Evolutionary conservation across 208 protist species (phyloP).

Genomic region (Crithidia sp.): DNA sequence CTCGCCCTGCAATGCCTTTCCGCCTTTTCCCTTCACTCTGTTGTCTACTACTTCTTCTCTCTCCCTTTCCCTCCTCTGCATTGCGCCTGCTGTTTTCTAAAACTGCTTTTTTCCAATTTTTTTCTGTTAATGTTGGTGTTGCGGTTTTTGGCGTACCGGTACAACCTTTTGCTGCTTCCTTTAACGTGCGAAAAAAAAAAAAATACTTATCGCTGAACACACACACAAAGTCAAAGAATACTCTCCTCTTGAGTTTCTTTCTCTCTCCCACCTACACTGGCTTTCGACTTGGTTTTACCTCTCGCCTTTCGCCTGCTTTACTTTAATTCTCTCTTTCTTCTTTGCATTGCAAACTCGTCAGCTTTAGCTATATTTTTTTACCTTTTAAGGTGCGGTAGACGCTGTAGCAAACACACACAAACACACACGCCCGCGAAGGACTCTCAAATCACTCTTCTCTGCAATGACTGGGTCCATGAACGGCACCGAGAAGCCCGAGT

Average conservation of each 20-base stretch:
- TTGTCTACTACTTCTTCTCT: no score
- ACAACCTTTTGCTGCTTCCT: slow-evolving; percentile 10
- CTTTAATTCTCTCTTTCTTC: neutral
- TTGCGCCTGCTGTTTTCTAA: no score
- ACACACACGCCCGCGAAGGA: neutral
- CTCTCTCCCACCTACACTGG: no score
- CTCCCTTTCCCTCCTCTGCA: no score
- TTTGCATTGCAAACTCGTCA: neutral
- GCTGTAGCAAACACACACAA: slow-evolving; percentile 9
- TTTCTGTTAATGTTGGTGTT: slow-evolving; percentile 2
- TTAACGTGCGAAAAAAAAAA: neutral
- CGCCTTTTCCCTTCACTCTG: no score
- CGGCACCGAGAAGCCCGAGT: slow-evolving; percentile 12
- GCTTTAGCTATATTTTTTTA: neutral
- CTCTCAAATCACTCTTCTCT: neutral
- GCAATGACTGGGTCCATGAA: slow-evolving; percentile 14
- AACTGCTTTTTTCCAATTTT: neutral
- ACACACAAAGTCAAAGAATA: no score
- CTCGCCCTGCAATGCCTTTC: no score
- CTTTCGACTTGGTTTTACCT: neutral
- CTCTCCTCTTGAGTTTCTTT: no score
- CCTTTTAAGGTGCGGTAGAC: neutral
- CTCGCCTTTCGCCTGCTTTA: neutral
- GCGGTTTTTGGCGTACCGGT: neutral
- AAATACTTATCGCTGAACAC: no score